A percentile compares a stretch with the other conserved stretches of the same genome.
Conservation (phyloP, 1,284 basidiomycete genomes). For the Cystobasidium slooffiae region DNA sequence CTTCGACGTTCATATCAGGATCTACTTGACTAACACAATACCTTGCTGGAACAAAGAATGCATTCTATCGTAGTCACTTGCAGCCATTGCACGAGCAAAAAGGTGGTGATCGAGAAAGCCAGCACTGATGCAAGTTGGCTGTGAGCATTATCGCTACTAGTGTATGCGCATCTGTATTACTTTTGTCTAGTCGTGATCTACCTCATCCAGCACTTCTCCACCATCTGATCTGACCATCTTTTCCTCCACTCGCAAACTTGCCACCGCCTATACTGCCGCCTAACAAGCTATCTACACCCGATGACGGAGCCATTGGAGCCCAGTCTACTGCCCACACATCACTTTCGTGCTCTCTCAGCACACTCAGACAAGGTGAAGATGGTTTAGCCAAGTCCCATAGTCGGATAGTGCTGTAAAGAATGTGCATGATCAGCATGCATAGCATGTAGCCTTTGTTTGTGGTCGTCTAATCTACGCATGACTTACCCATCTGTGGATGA, state of each 20-base stretch:
- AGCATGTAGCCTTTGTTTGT: neutral
- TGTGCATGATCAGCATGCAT: neutral
- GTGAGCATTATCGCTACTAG: too few relatives aligned
- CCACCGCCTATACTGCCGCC: constrained; percentile 49
- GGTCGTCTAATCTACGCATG: neutral
- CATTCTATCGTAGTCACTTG: neutral
- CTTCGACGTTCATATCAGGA: constrained; percentile 36
- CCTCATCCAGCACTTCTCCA: constrained; percentile 50
- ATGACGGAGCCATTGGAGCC: constrained; percentile 45
- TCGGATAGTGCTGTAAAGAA: constrained; percentile 47
- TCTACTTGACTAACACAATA: neutral
- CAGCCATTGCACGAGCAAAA: neutral
- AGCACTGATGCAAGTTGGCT: neutral
- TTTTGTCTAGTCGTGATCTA: neutral
- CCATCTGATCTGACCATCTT: constrained; percentile 50
- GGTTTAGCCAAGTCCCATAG: constrained; percentile 50
- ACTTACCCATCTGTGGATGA: constrained; percentile 40
- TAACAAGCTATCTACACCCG: constrained; percentile 47
- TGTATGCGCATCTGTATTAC: too few relatives aligned
- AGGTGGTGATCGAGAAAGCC: constrained; percentile 2
- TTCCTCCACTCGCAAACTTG: constrained; percentile 48
- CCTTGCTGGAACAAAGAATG: neutral
- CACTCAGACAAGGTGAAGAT: constrained; percentile 47
- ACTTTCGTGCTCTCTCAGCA: constrained; percentile 49
- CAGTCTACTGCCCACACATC: constrained; percentile 52